phyloP scores from a whole-genome alignment of 1,139 yeast genomes.

The Taphrina communis region DNA sequence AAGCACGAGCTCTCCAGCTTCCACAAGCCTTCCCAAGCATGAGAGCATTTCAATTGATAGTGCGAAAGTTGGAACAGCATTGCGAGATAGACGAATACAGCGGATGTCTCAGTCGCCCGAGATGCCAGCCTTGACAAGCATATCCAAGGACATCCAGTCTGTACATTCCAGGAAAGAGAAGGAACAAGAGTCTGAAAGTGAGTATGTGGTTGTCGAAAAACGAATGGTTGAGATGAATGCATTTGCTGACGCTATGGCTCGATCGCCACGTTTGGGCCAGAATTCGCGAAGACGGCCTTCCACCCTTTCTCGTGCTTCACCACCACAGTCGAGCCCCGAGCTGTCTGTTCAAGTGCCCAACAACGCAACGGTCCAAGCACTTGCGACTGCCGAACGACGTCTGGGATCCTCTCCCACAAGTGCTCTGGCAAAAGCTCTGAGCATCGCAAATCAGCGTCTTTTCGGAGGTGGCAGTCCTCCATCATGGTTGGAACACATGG shows the following conservation, averaged over 20 bases:
- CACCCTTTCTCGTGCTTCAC: conserved; percentile 85
- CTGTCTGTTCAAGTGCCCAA: conserved; percentile 13
- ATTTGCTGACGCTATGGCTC: conserved; percentile 76
- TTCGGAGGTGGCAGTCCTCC: conserved; percentile 61
- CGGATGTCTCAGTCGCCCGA: background rate
- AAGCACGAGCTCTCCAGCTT: background rate
- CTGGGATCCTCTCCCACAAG: conserved; percentile 74
- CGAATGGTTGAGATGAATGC: conserved; percentile 94
- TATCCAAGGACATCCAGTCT: background rate
- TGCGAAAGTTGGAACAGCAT: background rate
- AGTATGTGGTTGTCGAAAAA: conserved; percentile 93
- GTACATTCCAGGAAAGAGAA: background rate
- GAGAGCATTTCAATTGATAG: background rate
- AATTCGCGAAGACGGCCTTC: conserved; percentile 82
- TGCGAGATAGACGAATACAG: background rate
- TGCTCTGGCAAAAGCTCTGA: conserved; percentile 85
- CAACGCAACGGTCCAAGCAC: conserved; percentile 29
- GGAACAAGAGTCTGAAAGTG: conserved; percentile 50
- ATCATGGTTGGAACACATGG: conserved; percentile 40
- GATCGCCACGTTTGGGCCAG: conserved; percentile 70
- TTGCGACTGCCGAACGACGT: conserved; percentile 37
- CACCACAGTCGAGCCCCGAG: conserved; percentile 40
- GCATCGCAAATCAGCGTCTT: conserved; percentile 82
- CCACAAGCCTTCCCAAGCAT: background rate
- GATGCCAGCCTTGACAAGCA: background rate